Evolutionary conservation across 225 moss, liverwort and hornwort genomes (phyloP).

Genomic region (Climacium dendroides): DNA sequence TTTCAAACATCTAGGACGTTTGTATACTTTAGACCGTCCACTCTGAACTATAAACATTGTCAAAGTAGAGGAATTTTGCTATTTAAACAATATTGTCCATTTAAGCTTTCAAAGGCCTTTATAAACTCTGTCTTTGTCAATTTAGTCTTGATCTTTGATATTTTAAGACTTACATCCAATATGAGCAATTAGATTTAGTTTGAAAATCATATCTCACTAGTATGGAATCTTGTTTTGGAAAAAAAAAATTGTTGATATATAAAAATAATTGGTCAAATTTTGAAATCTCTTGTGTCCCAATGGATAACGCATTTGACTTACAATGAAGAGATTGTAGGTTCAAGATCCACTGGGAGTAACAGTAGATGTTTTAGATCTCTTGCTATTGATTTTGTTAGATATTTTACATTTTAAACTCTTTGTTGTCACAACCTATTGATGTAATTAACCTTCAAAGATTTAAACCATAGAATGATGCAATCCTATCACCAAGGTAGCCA

Average conservation of each 20-base stretch:
- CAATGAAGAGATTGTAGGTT: slow-evolving; percentile 99
- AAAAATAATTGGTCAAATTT: background rate
- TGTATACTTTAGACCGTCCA: too few relatives aligned
- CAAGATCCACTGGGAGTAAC: slow-evolving; percentile 97
- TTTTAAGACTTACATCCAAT: background rate
- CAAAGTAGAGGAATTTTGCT: too few relatives aligned
- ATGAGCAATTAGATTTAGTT: background rate
- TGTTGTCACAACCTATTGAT: background rate
- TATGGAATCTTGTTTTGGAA: background rate
- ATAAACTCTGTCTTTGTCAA: background rate
- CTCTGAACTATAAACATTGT: too few relatives aligned
- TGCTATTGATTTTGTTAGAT: background rate
- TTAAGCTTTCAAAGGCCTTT: background rate
- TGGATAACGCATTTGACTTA: slow-evolving; percentile 99
- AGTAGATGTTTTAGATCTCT: background rate
- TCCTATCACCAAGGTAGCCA: background rate
- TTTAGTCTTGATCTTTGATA: background rate
- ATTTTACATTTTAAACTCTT: background rate
- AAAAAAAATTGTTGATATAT: background rate
- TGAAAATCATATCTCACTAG: rapidly evolving
- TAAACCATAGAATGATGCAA: rapidly evolving
- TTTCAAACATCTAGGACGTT: too few relatives aligned
- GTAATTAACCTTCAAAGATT: background rate
- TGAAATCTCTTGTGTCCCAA: slow-evolving; percentile 84
- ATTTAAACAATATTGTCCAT: too few relatives aligned